Evolutionary conservation across 257 asterid species (phyloP), one percentile per base, ranked within the genome.

Genomic region (Knoxia roxburghii): DNA sequence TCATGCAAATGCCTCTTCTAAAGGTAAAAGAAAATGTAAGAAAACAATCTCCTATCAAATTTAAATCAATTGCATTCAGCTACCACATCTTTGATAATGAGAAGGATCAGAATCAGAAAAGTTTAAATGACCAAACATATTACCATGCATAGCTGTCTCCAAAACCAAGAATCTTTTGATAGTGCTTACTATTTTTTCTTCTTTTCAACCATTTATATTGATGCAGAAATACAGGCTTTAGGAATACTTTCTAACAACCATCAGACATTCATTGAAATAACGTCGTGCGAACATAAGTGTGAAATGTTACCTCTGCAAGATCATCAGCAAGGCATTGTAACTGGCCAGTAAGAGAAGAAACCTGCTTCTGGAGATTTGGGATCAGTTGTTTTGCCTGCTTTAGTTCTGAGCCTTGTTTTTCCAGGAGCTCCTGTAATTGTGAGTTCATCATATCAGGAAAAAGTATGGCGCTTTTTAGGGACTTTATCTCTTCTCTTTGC

Each of bases 401-500:
- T 1, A 88, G 88, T 69, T 93, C 97, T 0, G 90, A 81, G 27
- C 84, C 85, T 73, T 90, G 96, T 77, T 76, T 86, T 81, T 84
- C 95, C 67, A 93, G 59, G 68, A 90, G 64, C 41, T 78, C 81
- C 48, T 85, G 85, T 74, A 88, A 75, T 61, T 86, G 91, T n/a
- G 86, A 77, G 75, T 81, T 87, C 83, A 78, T 72, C 20, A 78
- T 84, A 33, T 90, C 99, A 21, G 97, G 97, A 83, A 93, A 93
- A 39, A 93, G 77, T 65, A 93, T 62, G 9, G 86, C 82, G 61
- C 45, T 90, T 77, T 93, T 90, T 64, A 93, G 78, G 21, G 91
- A 83, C 88, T 84, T 90, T 57, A 90, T 90, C 88, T 93, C 97
- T 70, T 88, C 97, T 85, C 96, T 90, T 77, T 90, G 99, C 85